phyloP scores from a whole-genome alignment of 345 rosid species.

The Citrus cavaleriei region DNA sequence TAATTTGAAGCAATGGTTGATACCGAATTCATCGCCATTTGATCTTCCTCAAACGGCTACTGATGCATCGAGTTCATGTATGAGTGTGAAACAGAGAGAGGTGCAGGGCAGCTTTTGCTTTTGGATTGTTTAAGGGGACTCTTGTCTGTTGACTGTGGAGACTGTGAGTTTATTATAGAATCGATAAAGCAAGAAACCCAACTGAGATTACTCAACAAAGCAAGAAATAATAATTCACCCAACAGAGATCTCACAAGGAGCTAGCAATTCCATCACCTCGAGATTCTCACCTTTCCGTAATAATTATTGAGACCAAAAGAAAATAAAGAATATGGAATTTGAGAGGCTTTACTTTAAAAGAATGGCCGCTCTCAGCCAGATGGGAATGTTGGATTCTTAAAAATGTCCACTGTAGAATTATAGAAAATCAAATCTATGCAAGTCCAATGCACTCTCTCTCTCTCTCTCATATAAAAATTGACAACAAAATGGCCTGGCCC shows the following conservation, averaged over 20 bases:
- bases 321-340: conserved; percentile 13
- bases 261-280: conserved; percentile 33
- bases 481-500: conserved; percentile 22
- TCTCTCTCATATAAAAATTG: not conserved
- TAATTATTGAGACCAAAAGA: conserved; percentile 9
- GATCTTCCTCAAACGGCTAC: conserved; percentile 11
- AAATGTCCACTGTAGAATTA: conserved; percentile 24
- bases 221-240: conserved; percentile 24
- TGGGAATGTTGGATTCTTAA: conserved; percentile 54
- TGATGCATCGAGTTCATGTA: not conserved
- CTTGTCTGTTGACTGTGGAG: conserved; percentile 47
- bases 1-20: not conserved
- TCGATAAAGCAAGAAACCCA: conserved; percentile 34
- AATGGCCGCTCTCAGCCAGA: conserved; percentile 20
- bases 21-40: not conserved
- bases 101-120: conserved; percentile 48
- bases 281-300: conserved; percentile 37
- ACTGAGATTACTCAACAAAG: conserved; percentile 3
- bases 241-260: conserved; percentile 30
- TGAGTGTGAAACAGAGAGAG: not conserved
- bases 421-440: conserved; percentile 27
- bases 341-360: conserved; percentile 7
- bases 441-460: conserved; percentile 21
- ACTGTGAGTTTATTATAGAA: conserved; percentile 27
- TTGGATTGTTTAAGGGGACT: conserved; percentile 36